Conservation (phyloP, 1,284 basidiomycete genomes). For the Leccinum holopus region DNA sequence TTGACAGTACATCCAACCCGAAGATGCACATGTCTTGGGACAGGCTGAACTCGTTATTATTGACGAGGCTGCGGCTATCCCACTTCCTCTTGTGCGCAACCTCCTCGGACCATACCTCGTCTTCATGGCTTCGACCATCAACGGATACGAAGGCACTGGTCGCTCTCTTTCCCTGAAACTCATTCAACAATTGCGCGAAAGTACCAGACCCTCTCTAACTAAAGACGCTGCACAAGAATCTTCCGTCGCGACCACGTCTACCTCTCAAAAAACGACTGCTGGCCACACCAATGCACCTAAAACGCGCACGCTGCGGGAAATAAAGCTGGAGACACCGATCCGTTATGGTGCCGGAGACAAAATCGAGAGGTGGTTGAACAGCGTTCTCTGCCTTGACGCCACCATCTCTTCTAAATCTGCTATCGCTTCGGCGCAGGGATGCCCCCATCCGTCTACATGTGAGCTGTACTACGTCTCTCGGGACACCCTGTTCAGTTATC, state of each 20-base stretch:
- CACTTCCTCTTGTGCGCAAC: conserved; percentile 91
- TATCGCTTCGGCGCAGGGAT: conserved; percentile 61
- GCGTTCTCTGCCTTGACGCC: conserved; percentile 92
- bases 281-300: conserved; percentile 58
- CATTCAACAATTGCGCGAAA: conserved; percentile 94
- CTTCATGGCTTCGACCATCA: conserved; percentile 98
- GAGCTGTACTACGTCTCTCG: conserved; percentile 95
- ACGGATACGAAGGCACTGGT: conserved; percentile 99
- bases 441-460: conserved; percentile 92
- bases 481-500: conserved; percentile 96
- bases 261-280: conserved; percentile 48
- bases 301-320: conserved; percentile 83
- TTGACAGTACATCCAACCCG: conserved; percentile 90
- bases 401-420: conserved; percentile 60
- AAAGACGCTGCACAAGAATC: conserved; percentile 56
- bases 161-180: conserved; percentile 97
- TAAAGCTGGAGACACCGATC: conserved; percentile 95
- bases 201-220: conserved; percentile 69
- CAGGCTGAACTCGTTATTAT: conserved; percentile 98
- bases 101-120: conserved; percentile 98
- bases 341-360: conserved; percentile 88
- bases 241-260: conserved; percentile 39
- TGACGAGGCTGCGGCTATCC: conserved; percentile 98
- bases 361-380: conserved; percentile 95
- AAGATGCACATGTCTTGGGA: conserved; percentile 95